Evolutionary conservation across 1,284 basidiomycete genomes (phyloP).

Genomic region (Ustilago tritici): DNA sequence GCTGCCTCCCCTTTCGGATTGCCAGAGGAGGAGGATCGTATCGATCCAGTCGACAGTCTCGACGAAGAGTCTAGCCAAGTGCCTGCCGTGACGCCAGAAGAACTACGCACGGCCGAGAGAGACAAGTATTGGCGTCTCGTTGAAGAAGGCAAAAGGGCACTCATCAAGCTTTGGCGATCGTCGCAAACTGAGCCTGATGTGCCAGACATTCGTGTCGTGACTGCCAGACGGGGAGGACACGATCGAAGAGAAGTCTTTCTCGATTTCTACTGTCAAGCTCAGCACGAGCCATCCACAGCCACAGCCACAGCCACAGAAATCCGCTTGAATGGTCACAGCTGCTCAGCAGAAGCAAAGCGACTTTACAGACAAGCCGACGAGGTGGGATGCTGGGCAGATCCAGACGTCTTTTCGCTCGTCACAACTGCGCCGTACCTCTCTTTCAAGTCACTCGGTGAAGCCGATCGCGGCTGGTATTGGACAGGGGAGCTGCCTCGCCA

Average conservation of each 20-base stretch:
- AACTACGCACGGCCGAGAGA: slow-evolving; percentile 29
- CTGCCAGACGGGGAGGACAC: slow-evolving; percentile 35
- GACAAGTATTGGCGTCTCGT: slow-evolving; percentile 32
- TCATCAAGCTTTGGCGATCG: slow-evolving; percentile 23
- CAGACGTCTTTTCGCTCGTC: slow-evolving; percentile 40
- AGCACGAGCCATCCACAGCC: slow-evolving; percentile 10
- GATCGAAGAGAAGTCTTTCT: slow-evolving; percentile 41
- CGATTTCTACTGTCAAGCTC: slow-evolving; percentile 47
- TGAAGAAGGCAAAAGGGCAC: slow-evolving; percentile 30
- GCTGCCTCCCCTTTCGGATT: neutral
- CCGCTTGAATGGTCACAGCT: neutral
- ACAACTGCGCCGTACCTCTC: slow-evolving; percentile 26
- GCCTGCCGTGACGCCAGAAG: slow-evolving; percentile 11
- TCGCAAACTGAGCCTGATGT: slow-evolving; percentile 1
- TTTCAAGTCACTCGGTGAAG: slow-evolving; percentile 20
- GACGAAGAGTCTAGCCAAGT: neutral
- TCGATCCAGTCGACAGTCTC: neutral
- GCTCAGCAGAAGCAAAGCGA: neutral
- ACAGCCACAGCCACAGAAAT: neutral
- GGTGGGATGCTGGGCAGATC: slow-evolving; percentile 42
- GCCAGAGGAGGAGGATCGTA: neutral
- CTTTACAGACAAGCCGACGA: slow-evolving; percentile 3
- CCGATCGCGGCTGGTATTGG: slow-evolving; percentile 30
- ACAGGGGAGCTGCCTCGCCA: slow-evolving; percentile 40
- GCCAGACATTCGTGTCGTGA: slow-evolving; percentile 36